A percentile compares a stretch with the other conserved stretches of the same genome.
phyloP scores from a whole-genome alignment of 2,329 filamentous ascomycete species.

The Truncatella angustata region DNA sequence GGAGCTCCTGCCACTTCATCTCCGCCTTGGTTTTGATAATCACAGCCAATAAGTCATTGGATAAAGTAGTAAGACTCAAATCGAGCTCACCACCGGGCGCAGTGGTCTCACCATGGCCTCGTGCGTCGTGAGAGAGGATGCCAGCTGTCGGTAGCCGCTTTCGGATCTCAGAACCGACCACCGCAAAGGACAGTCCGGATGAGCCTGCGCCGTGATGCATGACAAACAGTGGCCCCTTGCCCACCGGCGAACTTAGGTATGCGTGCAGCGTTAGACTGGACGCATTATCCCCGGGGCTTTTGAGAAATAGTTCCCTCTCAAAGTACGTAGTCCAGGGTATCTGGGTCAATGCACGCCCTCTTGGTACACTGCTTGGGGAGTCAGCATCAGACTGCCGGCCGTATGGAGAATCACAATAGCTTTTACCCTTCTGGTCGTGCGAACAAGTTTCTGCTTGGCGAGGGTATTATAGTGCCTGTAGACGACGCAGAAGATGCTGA shows the following conservation, averaged over 20 bases:
- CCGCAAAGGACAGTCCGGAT: conserved; percentile 87
- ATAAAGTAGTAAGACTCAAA: conserved; percentile 70
- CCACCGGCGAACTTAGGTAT: conserved; percentile 80
- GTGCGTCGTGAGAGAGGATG: conserved; percentile 79
- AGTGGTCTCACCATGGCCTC: conserved; percentile 78
- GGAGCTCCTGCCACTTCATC: conserved; percentile 72
- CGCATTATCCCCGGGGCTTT: conserved; percentile 37
- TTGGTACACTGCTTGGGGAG: conserved; percentile 36
- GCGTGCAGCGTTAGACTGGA: conserved; percentile 69
- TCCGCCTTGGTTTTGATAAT: conserved; percentile 63
- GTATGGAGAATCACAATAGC: too few relatives aligned
- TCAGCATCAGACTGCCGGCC: too few relatives aligned
- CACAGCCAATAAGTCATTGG: conserved; percentile 68
- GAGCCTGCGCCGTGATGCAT: conserved; percentile 95
- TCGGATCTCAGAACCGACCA: conserved; percentile 73
- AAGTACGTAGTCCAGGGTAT: conserved; percentile 90
- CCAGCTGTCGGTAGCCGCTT: conserved; percentile 77
- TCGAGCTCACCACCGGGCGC: conserved; percentile 51
- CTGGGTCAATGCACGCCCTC: conserved; percentile 58
- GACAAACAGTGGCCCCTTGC: conserved; percentile 78
- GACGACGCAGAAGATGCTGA: conserved; percentile 87
- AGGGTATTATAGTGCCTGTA: conserved; percentile 85
- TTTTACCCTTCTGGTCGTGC: conserved; percentile 66
- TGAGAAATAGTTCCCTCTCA: conserved; percentile 78
- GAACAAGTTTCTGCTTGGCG: conserved; percentile 70